Conservation (phyloP, 257 asterid genomes). For the Solanum bukasovii region DNA sequence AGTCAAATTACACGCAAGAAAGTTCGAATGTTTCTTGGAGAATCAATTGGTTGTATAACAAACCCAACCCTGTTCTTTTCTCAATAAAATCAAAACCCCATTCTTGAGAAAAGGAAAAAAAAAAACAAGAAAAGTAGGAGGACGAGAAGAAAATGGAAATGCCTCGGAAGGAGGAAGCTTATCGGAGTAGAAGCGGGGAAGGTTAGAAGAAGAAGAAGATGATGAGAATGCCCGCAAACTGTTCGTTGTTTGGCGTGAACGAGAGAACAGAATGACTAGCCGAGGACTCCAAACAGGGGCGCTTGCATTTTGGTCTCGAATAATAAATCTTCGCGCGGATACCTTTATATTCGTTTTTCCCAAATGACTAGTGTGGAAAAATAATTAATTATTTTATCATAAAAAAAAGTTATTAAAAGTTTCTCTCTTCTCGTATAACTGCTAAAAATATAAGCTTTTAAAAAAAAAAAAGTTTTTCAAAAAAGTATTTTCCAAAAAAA, state of each 20-base stretch:
- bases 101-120: background rate
- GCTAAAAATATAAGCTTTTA: too few species aligned
- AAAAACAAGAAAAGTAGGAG: background rate
- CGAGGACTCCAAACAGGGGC: constrained; percentile 17
- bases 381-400: too few species aligned
- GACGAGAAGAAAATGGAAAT: background rate
- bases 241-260: constrained; percentile 8
- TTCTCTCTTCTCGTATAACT: too few species aligned
- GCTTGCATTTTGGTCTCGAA: constrained; percentile 17
- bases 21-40: background rate
- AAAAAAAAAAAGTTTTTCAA: too few species aligned
- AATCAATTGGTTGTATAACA: background rate
- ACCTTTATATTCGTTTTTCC: background rate
- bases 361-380: background rate
- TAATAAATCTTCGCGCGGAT: background rate
- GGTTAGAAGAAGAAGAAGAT: constrained; percentile 41
- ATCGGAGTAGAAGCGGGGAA: constrained; percentile 84
- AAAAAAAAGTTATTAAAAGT: too few species aligned
- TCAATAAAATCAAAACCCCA: background rate
- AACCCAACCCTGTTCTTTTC: background rate
- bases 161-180: constrained; percentile 57
- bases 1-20: background rate
- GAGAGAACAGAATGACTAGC: constrained; percentile 7
- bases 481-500: too few species aligned
- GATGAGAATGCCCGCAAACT: constrained; percentile 43